Base-by-base conservation (phyloP, 2,329 filamentous ascomycete genomes). In the Amylocarpus encephaloides region DNA sequence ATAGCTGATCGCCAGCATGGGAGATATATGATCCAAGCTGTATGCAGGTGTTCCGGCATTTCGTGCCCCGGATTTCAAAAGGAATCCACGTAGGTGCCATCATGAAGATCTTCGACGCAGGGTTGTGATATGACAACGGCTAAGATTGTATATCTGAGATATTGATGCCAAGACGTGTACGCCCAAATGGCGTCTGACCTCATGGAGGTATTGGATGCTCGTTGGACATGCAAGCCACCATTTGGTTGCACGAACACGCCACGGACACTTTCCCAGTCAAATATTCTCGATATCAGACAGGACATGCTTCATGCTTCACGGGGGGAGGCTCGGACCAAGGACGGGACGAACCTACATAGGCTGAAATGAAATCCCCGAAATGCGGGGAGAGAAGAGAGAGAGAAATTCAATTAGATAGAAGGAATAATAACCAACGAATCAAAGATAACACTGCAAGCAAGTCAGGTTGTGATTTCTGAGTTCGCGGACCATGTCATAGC, bases 41-140 rank as follows among this genome's bases (percentile, higher is more conserved):
- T 43, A 56, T 42, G 47, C 41, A 45, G 40, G 42, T 46, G 34
- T 40, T 46, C 35, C 40, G 39, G 49, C 43, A 52, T 45, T 50
- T 46, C 34, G 49, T 42, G 51, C 49, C 48, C 51, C 49, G 53
- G 52, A 18, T 48, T 46, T 48, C 43, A 44, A 50, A 48, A 50
- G 42, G 34, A 46, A 46, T 48, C 47, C 47, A 41, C 48, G 46
- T 49, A 26, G 32, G 22, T 40, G 33, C 43, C 44, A 40, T 38
- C 39, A 38, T 26, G 44, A 32, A 50, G 48, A 48, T 39, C 44
- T 46, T 36, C 29, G 41, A 32, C 46, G 40, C 52, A 49, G 16
- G 46, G 43, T 36, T 35, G 15, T 53, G 7, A 40, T 35, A 19
- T 32, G n/a, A 12, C 5, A 33, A 22, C 9, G 16, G 36, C 30